phyloP scores from a whole-genome alignment of 768 basidiomycete species.

The Kwoniella dejecticola region DNA sequence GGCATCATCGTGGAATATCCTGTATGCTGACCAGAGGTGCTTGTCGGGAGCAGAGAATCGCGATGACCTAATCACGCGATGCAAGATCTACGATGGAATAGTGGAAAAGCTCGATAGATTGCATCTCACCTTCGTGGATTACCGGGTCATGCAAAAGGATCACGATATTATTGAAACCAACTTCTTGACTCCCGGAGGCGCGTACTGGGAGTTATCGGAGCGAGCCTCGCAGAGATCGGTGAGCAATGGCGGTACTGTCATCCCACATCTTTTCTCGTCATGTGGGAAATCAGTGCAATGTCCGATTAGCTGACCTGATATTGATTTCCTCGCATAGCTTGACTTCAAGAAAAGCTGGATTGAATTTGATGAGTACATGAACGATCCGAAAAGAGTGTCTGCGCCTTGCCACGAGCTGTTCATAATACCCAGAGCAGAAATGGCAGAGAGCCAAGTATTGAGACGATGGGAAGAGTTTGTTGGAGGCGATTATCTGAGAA shows the following conservation, averaged over 20 bases:
- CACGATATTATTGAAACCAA: neutral
- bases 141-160: neutral
- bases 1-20: neutral
- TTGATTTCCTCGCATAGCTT: neutral
- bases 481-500: neutral
- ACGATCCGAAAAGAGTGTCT: neutral
- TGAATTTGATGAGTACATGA: neutral
- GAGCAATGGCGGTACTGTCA: too few species aligned
- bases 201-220: neutral
- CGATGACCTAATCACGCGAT: neutral
- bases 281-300: neutral
- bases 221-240: neutral
- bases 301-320: too few species aligned
- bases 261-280: neutral
- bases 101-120: conserved; percentile 6
- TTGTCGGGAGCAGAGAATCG: neutral
- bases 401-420: neutral
- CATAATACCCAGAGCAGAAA: neutral
- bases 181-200: neutral
- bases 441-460: neutral
- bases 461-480: neutral
- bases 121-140: neutral
- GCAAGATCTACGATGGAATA: conserved; percentile 6
- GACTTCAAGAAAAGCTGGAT: conserved; percentile 2
- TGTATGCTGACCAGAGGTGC: neutral